Base-by-base conservation (phyloP, 2,329 filamentous ascomycete genomes). In the Colletotrichum echinochloae region DNA sequence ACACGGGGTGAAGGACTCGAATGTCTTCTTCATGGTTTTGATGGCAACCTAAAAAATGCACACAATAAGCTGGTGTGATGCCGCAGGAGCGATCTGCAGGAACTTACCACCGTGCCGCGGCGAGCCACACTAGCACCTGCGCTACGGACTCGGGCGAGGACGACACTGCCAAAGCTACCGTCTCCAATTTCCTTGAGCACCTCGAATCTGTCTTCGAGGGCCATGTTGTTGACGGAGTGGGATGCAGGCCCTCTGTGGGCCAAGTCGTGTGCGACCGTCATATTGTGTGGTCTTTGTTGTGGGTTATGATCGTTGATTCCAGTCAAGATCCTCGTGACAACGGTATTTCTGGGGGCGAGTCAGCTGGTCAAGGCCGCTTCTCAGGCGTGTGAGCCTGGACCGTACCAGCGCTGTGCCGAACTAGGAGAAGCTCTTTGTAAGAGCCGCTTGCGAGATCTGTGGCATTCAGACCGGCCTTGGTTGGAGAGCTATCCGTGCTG, bases 1-100 rank as follows among this genome's bases (percentile, higher is more conserved):
- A 80, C 96, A 99, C 62, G 94, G 92, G 20, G 89, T 85, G 78
- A 98, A 94, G 1, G 94, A 97, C 76, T 98, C 95, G 77, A 98
- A 99, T 0, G 92, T 95, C 89, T 99, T 99, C 88, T 99, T 99
- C 96, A 99, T 99, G 7, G 96, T 98, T 84, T 99, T 99, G 84
- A 99, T 98, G 52, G 96, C 96, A 77, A 99, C 93, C 96, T 98
- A 65, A 51, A 51, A 67, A 65, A 66, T 66, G 46, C 18, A 30
- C 16, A 26, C 39, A 16, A 57, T 72, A 57, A 72, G 51, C 39
- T 41, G 28, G 18, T 57, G 39, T 57, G 37, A 39, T 64, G 57
- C 46, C 61, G 37, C 28, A 51, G 63, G 49, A 51, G 9, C 49
- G 33, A 56, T 39, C 37, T 48, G 48, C 52, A 66, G 63, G 51